Base-by-base conservation (phyloP, 371 early-diverging fungal species). In the Rhizopus arrhizus region DNA sequence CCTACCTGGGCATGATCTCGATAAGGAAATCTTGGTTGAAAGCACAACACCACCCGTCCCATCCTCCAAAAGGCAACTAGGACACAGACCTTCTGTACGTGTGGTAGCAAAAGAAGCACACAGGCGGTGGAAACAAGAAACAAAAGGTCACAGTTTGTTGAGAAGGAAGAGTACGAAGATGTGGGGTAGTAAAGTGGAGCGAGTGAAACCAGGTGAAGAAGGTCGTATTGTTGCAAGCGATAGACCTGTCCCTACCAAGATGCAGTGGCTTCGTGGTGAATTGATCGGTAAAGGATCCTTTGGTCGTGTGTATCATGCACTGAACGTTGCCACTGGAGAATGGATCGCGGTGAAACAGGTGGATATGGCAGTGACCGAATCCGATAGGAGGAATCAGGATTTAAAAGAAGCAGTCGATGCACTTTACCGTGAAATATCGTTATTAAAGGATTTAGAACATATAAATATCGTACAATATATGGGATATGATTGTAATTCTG, bases 291-390 rank as follows among this genome's bases (percentile, higher is more conserved):
- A 90, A 64, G 99, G 99, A 3, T 93, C 95, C 3, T 99, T 97
- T 85, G 99, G 97, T 5, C 87, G 87, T 47, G 99, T 99, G 1
- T 99, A 93, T 64, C 87, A 90, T 52, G 99, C 95, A 4, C 86
- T 93, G 69, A 92, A 95, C 73, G 76, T 89, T 4, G 84, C 82
- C 15, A 91, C 90, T 0, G 91, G 93, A 4, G 92, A 90, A 53
- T 82, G 96, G 51, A 93, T 99, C 86, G 99, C 99, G 0, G 95
- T 99, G 15, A 99, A 99, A 75, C 94, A 96, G 71, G 98, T 99
- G 1, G 92, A 93, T 28, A 43, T 52, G 5, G 61, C 52, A 5
- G 64, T 73, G 88, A 43, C 89, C 88, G 3, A 75, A 64, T 47
- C 85, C 62, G 43, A 84, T 73, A 32, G 67, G 69, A 28, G 81